Evolutionary conservation across 1,284 basidiomycete genomes (phyloP).

Genomic region (Marasmius tenuissimus): DNA sequence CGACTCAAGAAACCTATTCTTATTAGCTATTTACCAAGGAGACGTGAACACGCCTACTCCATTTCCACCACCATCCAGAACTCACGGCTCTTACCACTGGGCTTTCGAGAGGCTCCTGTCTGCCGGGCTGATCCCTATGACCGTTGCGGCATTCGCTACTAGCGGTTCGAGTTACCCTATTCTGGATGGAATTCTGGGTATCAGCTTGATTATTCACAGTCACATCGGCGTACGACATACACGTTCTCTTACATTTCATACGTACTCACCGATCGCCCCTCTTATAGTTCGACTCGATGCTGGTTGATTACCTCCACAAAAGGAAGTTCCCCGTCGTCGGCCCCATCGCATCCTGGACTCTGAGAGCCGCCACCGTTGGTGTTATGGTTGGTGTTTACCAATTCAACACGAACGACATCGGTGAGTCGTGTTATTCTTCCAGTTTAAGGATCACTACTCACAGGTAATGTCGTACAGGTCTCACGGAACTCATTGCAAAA

Average conservation of each 20-base stretch:
- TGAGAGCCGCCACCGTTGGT: conserved; percentile 80
- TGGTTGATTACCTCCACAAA: conserved; percentile 91
- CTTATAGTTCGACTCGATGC: conserved; percentile 64
- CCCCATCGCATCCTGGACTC: conserved; percentile 67
- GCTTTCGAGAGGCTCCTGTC: conserved; percentile 92
- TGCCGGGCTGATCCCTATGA: conserved; percentile 86
- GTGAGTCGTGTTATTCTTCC: conserved; percentile 37
- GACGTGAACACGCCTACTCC: conserved; percentile 94
- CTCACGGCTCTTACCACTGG: conserved; percentile 97
- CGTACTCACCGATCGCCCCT: not conserved
- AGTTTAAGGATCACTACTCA: not conserved
- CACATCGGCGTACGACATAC: conserved; percentile 80
- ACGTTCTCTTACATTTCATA: not conserved
- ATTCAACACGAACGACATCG: conserved; percentile 97
- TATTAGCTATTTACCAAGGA: conserved; percentile 84
- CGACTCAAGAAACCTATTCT: not conserved
- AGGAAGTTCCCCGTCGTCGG: conserved; percentile 91
- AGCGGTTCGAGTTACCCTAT: conserved; percentile 76
- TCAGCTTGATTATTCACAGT: conserved; percentile 89
- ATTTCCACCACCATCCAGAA: conserved; percentile 80
- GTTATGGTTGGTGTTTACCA: conserved; percentile 92
- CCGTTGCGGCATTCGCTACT: conserved; percentile 76
- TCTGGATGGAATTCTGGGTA: conserved; percentile 85
- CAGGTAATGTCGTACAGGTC: conserved; percentile 37
- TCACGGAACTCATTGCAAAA: conserved; percentile 70